These are phyloP conservation scores for Phytophthora capsici DNA, from an alignment of 352 stramenopile species.

Conservation along the genomic window DNA sequence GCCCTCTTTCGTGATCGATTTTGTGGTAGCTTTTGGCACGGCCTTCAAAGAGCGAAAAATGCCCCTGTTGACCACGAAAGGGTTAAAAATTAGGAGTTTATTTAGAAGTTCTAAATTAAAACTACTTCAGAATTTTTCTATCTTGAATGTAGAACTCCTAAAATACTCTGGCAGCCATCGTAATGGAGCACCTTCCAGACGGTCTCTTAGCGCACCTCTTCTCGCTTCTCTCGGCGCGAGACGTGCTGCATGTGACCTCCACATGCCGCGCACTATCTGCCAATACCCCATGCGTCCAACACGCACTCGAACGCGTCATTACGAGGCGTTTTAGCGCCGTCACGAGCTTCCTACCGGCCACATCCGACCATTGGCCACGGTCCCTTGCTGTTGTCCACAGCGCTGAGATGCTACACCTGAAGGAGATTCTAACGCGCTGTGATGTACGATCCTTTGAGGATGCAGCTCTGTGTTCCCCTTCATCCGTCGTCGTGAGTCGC, in stretches of 20 bases:
- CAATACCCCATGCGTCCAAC: slow-evolving; percentile 43
- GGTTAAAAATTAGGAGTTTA: no score
- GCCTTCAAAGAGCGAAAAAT: no score
- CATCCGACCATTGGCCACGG: slow-evolving; percentile 70
- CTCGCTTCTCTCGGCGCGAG: slow-evolving; percentile 60
- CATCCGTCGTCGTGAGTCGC: slow-evolving; percentile 69
- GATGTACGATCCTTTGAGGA: slow-evolving; percentile 51
- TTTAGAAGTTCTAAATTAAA: no score
- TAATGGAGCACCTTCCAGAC: slow-evolving; percentile 71
- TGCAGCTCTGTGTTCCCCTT: slow-evolving; percentile 34
- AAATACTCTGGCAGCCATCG: neutral
- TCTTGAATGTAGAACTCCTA: no score
- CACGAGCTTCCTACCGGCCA: slow-evolving; percentile 50
- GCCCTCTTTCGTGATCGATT: no score
- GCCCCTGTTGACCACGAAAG: no score
- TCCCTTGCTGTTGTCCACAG: slow-evolving; percentile 59
- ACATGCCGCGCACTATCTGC: slow-evolving; percentile 55
- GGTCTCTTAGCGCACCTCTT: slow-evolving; percentile 66
- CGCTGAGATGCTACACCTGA: slow-evolving; percentile 70
- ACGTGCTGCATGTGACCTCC: slow-evolving; percentile 55
- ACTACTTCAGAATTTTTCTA: no score
- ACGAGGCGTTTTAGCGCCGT: slow-evolving; percentile 63
- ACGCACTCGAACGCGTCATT: slow-evolving; percentile 66
- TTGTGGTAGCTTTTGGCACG: no score
- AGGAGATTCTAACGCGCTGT: slow-evolving; percentile 52